A percentile compares a stretch with the other conserved stretches of the same genome.
Evolutionary conservation across 306 rosid genomes (phyloP).

Genomic region (Vachellia pachyceras): DNA sequence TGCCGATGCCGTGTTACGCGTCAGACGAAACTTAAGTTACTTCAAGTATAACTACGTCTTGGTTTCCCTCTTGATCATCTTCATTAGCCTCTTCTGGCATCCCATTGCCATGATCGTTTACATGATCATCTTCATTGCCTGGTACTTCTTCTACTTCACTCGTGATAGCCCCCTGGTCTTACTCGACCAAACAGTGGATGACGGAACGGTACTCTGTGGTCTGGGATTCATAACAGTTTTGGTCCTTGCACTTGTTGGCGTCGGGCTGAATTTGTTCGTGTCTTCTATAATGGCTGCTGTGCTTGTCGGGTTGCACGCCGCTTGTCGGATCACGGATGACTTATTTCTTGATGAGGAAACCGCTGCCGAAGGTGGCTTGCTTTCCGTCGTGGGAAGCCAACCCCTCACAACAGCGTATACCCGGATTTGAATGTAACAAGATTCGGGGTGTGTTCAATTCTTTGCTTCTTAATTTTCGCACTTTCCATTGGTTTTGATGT

Average conservation of each 20-base stretch:
- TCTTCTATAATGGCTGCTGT: constrained; percentile 34
- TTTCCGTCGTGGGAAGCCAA: constrained; percentile 40
- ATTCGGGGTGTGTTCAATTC: neutral
- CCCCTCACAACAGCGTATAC: constrained; percentile 30
- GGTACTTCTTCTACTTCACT: constrained; percentile 53
- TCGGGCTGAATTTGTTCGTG: constrained; percentile 44
- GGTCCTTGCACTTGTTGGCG: constrained; percentile 44
- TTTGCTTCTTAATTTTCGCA: neutral
- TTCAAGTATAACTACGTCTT: constrained; percentile 52
- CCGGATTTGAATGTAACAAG: constrained; percentile 17
- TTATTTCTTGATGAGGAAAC: no score
- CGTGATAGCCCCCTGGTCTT: constrained; percentile 41
- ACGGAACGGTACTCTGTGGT: constrained; percentile 31
- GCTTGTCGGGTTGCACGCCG: constrained; percentile 45
- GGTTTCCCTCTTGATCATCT: constrained; percentile 37
- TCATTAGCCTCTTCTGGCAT: constrained; percentile 56
- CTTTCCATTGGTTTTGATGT: neutral
- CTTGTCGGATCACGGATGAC: no score
- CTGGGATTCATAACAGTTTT: constrained; percentile 41
- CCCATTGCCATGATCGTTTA: constrained; percentile 49
- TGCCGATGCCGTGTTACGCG: constrained; percentile 51
- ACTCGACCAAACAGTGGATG: constrained; percentile 34
- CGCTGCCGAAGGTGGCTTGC: no score
- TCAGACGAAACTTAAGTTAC: constrained; percentile 48
- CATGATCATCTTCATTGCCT: constrained; percentile 41